Base-by-base conservation (phyloP, 2,329 filamentous ascomycete genomes). In the Sarocladium brachiariae region DNA sequence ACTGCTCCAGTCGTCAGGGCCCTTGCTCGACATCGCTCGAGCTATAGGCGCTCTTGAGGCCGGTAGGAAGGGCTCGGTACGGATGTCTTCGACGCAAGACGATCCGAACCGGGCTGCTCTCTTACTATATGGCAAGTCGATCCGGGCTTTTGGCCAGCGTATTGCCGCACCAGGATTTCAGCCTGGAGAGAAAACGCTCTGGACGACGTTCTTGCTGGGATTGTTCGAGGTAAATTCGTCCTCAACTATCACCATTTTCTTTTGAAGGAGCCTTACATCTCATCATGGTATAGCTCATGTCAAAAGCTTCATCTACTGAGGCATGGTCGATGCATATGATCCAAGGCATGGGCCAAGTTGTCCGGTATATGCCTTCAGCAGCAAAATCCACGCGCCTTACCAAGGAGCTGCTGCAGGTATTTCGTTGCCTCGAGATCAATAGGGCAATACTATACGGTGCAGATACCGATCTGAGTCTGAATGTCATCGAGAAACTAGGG, bases 241-340 rank as follows among this genome's bases (percentile, higher is more conserved):
- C 11, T 14, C 37, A 1, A 3, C 9, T 13, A 9, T 14, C 14
- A n/a, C 11, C n/a, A 16, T 35, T 13, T 43, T 13, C 14, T n/a
- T 35, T 10, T 10, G 6, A 35, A 35, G 33, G 7, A 35, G 5
- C 5, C 18, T n/a, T n/a, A 39, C 4, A 11, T 47, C 16, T 23
- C 13, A 46, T n/a, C 25, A 23, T n/a, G 14, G 18, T 11, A 0
- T 5, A 64, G 62, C 51, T 64, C 1, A 59, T 63, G 50, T 54
- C 61, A 0, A 56, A 63, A 23, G 18, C 19, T 18, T 39, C 55
- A 0, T 58, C 57, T 2, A 58, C 55, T 4, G 58, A 60, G 0
- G 50, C 53, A 13, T 65, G 60, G 61, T 53, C 54, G 1, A 60
- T 52, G 7, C 62, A 65, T 8, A 62, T 64, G 60, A 16, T 60